A percentile compares a stretch with the other conserved stretches of the same genome.
Evolutionary conservation across 169 alveolate species (phyloP).

Genomic region (Babesia caballi): DNA sequence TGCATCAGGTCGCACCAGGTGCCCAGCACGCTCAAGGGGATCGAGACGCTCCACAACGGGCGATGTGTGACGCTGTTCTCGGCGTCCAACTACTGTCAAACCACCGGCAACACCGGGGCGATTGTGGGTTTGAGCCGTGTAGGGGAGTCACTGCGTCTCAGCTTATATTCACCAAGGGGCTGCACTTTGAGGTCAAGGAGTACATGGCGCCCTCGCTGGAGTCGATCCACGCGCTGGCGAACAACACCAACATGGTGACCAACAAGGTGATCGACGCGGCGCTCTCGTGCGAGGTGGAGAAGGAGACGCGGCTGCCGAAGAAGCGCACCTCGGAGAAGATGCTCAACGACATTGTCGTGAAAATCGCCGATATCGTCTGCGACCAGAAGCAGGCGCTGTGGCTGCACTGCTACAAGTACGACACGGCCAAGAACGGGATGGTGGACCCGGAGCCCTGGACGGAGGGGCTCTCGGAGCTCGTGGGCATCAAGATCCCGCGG

Average conservation of each 20-base stretch:
- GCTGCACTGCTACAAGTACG: slow-evolving; percentile 63
- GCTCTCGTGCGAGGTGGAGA: slow-evolving; percentile 36
- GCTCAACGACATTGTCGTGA: slow-evolving; percentile 41
- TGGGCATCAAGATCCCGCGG: slow-evolving; percentile 60
- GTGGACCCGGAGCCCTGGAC: slow-evolving; percentile 57
- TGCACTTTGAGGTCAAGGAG: slow-evolving; percentile 83
- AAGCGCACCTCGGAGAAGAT: slow-evolving; percentile 20
- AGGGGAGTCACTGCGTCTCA: neutral
- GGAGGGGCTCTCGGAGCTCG: slow-evolving; percentile 56
- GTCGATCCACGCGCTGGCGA: slow-evolving; percentile 63
- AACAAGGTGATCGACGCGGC: slow-evolving; percentile 51
- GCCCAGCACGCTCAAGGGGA: slow-evolving; percentile 85
- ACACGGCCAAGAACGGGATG: slow-evolving; percentile 28
- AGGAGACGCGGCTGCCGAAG: slow-evolving; percentile 16
- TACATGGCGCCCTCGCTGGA: slow-evolving; percentile 84
- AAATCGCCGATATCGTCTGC: slow-evolving; percentile 52
- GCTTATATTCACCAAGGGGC: slow-evolving; percentile 76
- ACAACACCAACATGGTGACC: slow-evolving; percentile 60
- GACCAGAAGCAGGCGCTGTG: slow-evolving; percentile 58
- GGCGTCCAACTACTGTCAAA: slow-evolving; percentile 89
- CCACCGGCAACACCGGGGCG: slow-evolving; percentile 86
- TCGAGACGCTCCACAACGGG: slow-evolving; percentile 85
- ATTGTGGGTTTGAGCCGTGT: slow-evolving; percentile 24
- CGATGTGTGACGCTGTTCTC: slow-evolving; percentile 85
- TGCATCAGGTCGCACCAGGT: slow-evolving; percentile 89